Percentiles rank a stretch among this genome's conserved stretches.
phyloP scores from a whole-genome alignment of 768 basidiomycete species.

The Gelatoporia subvermispora region DNA sequence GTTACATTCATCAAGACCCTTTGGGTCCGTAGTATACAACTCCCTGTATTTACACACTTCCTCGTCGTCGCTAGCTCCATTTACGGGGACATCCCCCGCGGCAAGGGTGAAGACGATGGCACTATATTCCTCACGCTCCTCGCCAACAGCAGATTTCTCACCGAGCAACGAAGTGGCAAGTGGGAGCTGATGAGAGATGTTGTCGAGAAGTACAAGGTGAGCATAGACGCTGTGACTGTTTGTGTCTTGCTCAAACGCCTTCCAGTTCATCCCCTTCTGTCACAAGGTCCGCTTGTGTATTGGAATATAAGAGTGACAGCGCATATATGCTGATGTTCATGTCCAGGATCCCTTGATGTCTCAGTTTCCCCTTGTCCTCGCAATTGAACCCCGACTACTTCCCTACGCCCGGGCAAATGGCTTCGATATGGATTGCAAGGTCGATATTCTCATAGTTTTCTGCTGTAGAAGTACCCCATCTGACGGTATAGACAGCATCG shows the following conservation, averaged over 20 bases:
- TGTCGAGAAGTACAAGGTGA: conserved; percentile 65
- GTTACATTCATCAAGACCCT: conserved; percentile 69
- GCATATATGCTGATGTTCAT: not conserved
- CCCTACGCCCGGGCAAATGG: conserved; percentile 71
- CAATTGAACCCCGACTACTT: conserved; percentile 70
- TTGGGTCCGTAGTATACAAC: conserved; percentile 65
- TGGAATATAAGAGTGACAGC: not conserved
- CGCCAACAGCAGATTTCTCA: conserved; percentile 63
- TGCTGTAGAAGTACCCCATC: not conserved
- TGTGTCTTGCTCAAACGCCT: conserved; percentile 1
- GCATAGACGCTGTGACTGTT: conserved; percentile 17
- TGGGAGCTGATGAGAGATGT: conserved; percentile 66
- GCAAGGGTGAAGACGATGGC: conserved; percentile 76
- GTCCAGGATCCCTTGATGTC: conserved; percentile 70
- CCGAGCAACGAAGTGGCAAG: conserved; percentile 50
- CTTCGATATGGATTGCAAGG: conserved; percentile 76
- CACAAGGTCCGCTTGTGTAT: conserved; percentile 44
- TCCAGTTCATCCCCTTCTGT: conserved; percentile 75
- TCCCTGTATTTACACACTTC: conserved; percentile 61
- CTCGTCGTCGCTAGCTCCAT: conserved; percentile 50
- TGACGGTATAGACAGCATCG: conserved; percentile 49
- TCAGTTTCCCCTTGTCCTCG: conserved; percentile 71
- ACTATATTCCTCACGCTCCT: conserved; percentile 58
- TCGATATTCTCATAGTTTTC: conserved; percentile 14
- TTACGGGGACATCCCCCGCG: conserved; percentile 63